Percentiles rank a stretch among this genome's conserved stretches.
These are phyloP conservation scores for Asterella californica DNA, from an alignment of 225 moss, liverwort and hornwort species.

Conservation along the genomic window DNA sequence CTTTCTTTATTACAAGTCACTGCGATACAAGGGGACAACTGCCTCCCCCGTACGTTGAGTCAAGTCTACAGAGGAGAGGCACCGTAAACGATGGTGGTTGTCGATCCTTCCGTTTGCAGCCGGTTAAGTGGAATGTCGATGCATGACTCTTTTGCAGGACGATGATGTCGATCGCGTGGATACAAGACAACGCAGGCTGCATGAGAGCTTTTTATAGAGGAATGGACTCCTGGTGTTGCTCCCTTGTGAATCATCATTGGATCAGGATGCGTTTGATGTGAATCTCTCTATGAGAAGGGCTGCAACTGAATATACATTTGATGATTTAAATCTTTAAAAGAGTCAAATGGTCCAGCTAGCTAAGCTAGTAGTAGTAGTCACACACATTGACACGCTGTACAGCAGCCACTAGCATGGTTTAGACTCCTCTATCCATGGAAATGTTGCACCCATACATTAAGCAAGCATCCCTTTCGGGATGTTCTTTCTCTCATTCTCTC, in stretches of 20 bases:
- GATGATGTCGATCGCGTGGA: conserved; percentile 24
- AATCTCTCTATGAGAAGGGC: conserved; percentile 20
- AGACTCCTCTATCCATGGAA: conserved; percentile 28
- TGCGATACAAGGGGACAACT: not conserved
- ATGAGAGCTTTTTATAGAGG: conserved; percentile 15
- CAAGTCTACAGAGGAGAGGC: not conserved
- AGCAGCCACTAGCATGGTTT: conserved; percentile 36
- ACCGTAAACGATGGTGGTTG: not conserved
- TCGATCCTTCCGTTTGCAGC: not conserved
- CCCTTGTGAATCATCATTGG: conserved; percentile 21
- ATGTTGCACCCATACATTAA: conserved; percentile 32
- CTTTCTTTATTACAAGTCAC: not conserved
- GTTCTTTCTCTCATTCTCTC: not conserved
- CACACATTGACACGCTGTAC: conserved; percentile 34
- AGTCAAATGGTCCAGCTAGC: conserved; percentile 26
- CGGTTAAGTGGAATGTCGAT: not conserved
- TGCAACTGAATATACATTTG: conserved; percentile 24
- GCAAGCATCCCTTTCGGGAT: conserved; percentile 3
- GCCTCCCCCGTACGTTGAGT: not conserved
- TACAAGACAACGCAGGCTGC: conserved; percentile 15
- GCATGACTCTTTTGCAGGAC: conserved; percentile 1
- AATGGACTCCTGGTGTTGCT: conserved; percentile 22
- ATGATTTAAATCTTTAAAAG: conserved; percentile 23
- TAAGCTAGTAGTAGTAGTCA: conserved; percentile 3
- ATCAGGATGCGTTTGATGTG: conserved; percentile 21